A percentile compares a stretch with the other conserved stretches of the same genome.
Evolutionary conservation across 1,284 basidiomycete genomes (phyloP).

Genomic region (Pascua sp.): DNA sequence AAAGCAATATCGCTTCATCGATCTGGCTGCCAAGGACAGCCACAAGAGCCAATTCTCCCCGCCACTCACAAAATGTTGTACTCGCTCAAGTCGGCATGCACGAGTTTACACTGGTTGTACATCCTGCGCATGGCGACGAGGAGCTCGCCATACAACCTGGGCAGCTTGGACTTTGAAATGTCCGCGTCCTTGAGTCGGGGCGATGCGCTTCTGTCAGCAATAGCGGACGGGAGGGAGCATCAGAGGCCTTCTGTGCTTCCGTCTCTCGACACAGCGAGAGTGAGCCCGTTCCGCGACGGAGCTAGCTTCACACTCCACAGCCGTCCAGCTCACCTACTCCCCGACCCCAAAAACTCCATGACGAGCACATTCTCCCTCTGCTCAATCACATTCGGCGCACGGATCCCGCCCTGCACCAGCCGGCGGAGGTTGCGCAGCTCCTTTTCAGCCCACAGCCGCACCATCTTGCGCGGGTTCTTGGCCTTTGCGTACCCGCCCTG

Average conservation of each 20-base stretch:
- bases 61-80: slow-evolving; percentile 87
- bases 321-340: slow-evolving; percentile 49
- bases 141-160: slow-evolving; percentile 73
- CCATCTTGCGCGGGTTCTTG: slow-evolving; percentile 97
- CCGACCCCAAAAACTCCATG: slow-evolving; percentile 86
- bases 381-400: slow-evolving; percentile 84
- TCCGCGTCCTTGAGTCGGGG: slow-evolving; percentile 86
- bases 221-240: not conserved
- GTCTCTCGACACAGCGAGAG: too few species aligned
- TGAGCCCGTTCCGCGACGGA: too few species aligned
- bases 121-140: slow-evolving; percentile 75
- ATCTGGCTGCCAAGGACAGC: too few species aligned
- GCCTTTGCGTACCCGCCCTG: slow-evolving; percentile 79
- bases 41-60: not conserved
- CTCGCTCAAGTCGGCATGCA: slow-evolving; percentile 96
- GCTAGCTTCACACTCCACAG: not conserved
- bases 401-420: slow-evolving; percentile 73
- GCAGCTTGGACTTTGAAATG: slow-evolving; percentile 54
- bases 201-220: slow-evolving; percentile 62
- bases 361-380: slow-evolving; percentile 95
- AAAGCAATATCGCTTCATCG: too few species aligned
- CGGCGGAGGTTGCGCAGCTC: slow-evolving; percentile 94
- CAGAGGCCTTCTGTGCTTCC: not conserved
- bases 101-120: slow-evolving; percentile 86
- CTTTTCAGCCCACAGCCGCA: slow-evolving; percentile 97